Conservation (phyloP, 139 green algal species). For the Chlamydomonas sphaeroides region DNA sequence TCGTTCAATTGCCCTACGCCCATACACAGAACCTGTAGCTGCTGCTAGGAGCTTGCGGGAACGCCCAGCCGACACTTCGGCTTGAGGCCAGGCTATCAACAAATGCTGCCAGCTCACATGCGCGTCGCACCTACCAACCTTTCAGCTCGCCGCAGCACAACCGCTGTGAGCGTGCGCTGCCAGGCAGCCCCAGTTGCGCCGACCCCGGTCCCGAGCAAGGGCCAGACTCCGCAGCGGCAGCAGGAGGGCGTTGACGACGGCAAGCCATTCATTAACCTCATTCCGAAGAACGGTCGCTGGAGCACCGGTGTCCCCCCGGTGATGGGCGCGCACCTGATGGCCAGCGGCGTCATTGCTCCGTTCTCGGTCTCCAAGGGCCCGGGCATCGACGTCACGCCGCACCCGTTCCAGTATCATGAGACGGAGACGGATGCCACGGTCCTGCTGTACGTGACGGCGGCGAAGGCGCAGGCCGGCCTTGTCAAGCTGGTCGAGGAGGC, state of each 20-base stretch:
- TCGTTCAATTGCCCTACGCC: too few relatives aligned
- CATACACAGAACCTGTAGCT: too few relatives aligned
- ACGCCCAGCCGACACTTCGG: too few relatives aligned
- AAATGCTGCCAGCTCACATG: conserved; percentile 5
- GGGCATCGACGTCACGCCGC: conserved; percentile 62
- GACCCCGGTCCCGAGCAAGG: not conserved
- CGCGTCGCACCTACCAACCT: too few relatives aligned
- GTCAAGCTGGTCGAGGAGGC: conserved; percentile 60
- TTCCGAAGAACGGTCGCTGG: conserved; percentile 72
- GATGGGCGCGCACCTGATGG: conserved; percentile 92
- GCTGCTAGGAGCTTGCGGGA: too few relatives aligned
- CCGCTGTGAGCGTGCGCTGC: not conserved
- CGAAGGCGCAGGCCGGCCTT: conserved; percentile 59
- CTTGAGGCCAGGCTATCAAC: too few relatives aligned
- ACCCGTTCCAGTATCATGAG: conserved; percentile 75
- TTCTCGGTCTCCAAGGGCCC: conserved; percentile 76
- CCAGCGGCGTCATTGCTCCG: conserved; percentile 73
- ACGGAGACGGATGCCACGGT: conserved; percentile 56
- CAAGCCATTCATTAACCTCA: conserved; percentile 67
- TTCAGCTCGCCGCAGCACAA: not conserved
- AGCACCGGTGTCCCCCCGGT: conserved; percentile 83
- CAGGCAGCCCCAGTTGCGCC: not conserved
- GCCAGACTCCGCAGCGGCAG: not conserved
- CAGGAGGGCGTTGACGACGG: conserved; percentile 26
- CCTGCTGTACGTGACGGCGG: conserved; percentile 57